Evolutionary conservation across 1,284 basidiomycete species (phyloP), one percentile per base, ranked within the genome.

Genomic region (Marasmius tenuissimus): DNA sequence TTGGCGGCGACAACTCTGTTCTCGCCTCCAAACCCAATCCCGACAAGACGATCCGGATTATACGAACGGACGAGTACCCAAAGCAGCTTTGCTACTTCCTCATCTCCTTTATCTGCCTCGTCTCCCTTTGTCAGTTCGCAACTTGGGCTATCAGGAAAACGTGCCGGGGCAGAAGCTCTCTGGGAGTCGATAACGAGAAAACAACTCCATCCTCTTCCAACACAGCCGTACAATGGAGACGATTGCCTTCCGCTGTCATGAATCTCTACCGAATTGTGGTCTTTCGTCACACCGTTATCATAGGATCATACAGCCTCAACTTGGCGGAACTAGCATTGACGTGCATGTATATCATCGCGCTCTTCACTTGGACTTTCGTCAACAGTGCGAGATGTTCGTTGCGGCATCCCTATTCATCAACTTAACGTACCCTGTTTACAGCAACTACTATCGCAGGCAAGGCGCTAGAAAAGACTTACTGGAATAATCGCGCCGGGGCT

Each of bases 351-450:
- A 72, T 84, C 20, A 70, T 70, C 18, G 75, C 79, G 0, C 67
- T 87, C 10, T 77, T 83, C 55, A 72, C 72, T 0, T 85, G 81
- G 80, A 73, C 79, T 0, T 79, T 87, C 37, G 69, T 79, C 27
- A 80, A 84, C 57, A 77, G 85, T 85, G 65, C 63, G 81, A 71
- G 2, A 0, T 40, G 48, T 9, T 39, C 42, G 18, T 47, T 14
- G 18, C 45, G 39, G 40, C 20, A 27, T 1, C 38, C 34, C 37
- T 33, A 49, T 4, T n/a, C 16, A 18, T 55, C 61, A 38, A 57
- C 61, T 33, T 49, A 34, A 7, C 16, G 18, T 37, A 33, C 37
- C 39, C 10, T n/a, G 16, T 33, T 37, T 39, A 20, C 52, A 85
- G 82, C 78, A 1, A 79, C 75, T 0, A 71, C 72, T 1, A 48